Base-by-base conservation (phyloP, 2,329 filamentous ascomycete species). In the Pleurostoma richardsiae region DNA sequence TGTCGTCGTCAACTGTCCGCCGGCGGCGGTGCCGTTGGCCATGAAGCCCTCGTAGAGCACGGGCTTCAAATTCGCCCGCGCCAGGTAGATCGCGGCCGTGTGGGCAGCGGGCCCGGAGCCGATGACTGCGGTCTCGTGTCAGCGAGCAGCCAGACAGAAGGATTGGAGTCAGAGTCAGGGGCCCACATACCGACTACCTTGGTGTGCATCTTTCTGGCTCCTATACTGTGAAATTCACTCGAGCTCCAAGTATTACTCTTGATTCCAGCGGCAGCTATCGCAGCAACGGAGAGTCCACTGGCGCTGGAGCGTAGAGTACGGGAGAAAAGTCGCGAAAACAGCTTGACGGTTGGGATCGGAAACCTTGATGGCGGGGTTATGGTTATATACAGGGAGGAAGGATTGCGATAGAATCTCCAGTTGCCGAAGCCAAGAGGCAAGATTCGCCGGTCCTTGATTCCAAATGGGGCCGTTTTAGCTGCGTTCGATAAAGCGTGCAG, bases 21-120 rank as follows among this genome's bases (percentile, higher is more conserved):
- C 94, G 40, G 94, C 90, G 5, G 94, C 94, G 60, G 95, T 95
- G 62, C 92, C 94, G 64, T 96, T 94, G 59, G 94, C 94, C 67
- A 99, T 84, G 80, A 99, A 96, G 58, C 94, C 94, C 74, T 99
- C 94, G 67, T 97, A 99, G 57, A 99, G 79, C 53, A 96, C 88
- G 53, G 94, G 94, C 71, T 95, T 88, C 65, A 99, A 73, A 67
- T 99, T 92, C 51, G 94, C 94, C 65, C 94, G 87, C 42, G 91
- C 87, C 60, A 96, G 85, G 72, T 99, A 99, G 66, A 99, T 84
- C 67, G 94, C 94, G 52, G 94, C 94, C 41, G 94, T 99, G 74
- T 99, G 94, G 70, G 91, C 94, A 58, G 91, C 94, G 53, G 94
- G 94, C 75, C 94, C 94, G 52, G 94, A 99, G 75, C 94, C 91